Conservation (phyloP, 2,329 filamentous ascomycete species). For the Corinectria fuckeliana region DNA sequence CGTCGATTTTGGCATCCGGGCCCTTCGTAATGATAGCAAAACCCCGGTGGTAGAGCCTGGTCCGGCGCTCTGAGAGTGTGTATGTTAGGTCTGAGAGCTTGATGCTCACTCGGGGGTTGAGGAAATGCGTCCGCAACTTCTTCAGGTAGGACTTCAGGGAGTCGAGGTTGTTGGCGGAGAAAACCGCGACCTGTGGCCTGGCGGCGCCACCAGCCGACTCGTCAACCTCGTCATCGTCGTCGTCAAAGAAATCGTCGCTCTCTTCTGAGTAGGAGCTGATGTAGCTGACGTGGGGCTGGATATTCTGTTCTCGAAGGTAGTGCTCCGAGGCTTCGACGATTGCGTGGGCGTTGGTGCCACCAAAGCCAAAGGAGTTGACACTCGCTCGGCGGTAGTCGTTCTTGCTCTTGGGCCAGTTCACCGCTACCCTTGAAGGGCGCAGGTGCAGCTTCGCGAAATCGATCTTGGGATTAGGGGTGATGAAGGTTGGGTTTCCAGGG, state of each 20-base stretch:
- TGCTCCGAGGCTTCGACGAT: slow-evolving; percentile 40
- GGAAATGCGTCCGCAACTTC: slow-evolving; percentile 28
- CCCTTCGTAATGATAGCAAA: slow-evolving; percentile 25
- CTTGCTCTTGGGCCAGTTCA: slow-evolving; percentile 44
- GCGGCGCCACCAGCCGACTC: background rate
- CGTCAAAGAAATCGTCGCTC: background rate
- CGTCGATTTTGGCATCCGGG: slow-evolving; percentile 1
- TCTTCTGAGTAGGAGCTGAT: background rate
- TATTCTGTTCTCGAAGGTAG: background rate
- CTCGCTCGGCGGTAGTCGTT: slow-evolving; percentile 37
- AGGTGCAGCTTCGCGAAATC: slow-evolving; percentile 38
- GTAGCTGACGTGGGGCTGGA: background rate
- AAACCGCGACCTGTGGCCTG: slow-evolving; percentile 12
- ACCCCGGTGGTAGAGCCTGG: slow-evolving; percentile 25
- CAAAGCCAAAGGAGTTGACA: slow-evolving; percentile 52
- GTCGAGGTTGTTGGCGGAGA: slow-evolving; percentile 24
- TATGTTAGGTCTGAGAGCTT: slow-evolving; percentile 36
- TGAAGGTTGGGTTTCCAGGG: slow-evolving; percentile 45
- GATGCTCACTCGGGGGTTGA: slow-evolving; percentile 34
- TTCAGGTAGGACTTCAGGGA: slow-evolving; percentile 18
- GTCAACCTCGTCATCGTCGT: background rate
- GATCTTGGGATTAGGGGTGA: slow-evolving; percentile 45
- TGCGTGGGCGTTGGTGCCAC: slow-evolving; percentile 51
- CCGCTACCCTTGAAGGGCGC: slow-evolving; percentile 36
- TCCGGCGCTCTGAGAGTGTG: slow-evolving; percentile 37